Conservation (phyloP, 805 yeast species). For the Metschnikowia henanensis region DNA sequence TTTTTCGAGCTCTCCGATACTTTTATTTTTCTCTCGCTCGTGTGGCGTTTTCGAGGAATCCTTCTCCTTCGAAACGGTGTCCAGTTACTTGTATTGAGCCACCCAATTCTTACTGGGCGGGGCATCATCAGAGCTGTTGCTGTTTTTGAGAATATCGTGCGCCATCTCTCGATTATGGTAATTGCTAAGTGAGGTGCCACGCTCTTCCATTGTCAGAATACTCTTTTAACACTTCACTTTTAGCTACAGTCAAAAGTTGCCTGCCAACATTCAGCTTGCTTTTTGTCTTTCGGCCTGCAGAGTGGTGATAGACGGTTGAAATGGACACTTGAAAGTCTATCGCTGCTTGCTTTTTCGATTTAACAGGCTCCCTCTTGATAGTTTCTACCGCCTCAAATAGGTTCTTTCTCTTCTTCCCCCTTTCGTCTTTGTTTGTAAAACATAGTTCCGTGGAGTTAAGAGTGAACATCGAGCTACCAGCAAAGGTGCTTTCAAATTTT, state of each 20-base stretch:
- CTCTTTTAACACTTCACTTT: background rate
- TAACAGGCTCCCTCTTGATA: background rate
- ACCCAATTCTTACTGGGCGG: background rate
- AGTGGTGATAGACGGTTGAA: background rate
- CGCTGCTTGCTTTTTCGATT: background rate
- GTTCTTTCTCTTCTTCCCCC: background rate
- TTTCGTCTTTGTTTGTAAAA: background rate
- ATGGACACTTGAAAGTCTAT: background rate
- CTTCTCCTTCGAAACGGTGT: background rate
- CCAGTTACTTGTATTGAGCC: background rate
- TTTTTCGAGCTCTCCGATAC: background rate
- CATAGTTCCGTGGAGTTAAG: background rate
- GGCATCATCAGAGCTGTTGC: background rate
- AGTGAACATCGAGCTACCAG: background rate
- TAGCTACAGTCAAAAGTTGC: background rate
- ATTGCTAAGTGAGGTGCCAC: background rate
- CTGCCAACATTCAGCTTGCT: background rate
- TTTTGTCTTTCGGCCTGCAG: background rate
- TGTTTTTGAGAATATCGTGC: background rate
- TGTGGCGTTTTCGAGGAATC: background rate
- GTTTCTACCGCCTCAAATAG: background rate
- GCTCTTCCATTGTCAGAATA: background rate
- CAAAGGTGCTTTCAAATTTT: background rate
- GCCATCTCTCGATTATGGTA: background rate
- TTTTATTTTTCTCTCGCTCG: background rate